Evolutionary conservation across 169 alveolate genomes (phyloP).

Genomic region (Cryptosporidium canis): DNA sequence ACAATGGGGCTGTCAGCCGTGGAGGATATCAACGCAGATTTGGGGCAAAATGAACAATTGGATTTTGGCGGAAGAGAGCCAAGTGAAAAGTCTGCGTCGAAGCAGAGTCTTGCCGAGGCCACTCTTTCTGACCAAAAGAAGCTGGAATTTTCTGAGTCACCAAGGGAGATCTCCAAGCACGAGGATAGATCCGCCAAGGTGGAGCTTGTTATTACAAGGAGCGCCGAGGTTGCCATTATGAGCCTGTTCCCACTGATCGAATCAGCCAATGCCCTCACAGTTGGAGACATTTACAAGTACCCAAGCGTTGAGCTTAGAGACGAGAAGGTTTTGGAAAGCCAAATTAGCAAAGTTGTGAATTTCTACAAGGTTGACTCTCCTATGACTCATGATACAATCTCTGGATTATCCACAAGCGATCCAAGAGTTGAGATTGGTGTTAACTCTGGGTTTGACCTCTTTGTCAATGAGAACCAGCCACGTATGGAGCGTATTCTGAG

Average conservation of each 20-base stretch:
- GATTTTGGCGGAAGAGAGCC: no score
- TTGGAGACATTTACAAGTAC: constrained; percentile 29
- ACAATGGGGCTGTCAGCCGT: no score
- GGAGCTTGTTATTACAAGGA: constrained; percentile 3
- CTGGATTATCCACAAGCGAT: constrained; percentile 31
- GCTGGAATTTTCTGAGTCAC: not conserved
- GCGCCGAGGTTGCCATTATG: constrained; percentile 18
- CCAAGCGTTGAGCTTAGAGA: constrained; percentile 40
- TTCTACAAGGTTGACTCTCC: constrained; percentile 34
- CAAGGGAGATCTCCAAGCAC: not conserved
- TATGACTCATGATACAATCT: not conserved
- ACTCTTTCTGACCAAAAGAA: not conserved
- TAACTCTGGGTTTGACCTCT: constrained; percentile 12
- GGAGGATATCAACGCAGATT: no score
- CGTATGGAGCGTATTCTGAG: constrained; percentile 36
- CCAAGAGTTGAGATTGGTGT: constrained; percentile 66
- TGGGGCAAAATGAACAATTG: no score
- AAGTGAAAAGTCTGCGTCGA: no score
- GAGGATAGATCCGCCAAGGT: not conserved
- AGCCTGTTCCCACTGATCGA: constrained; percentile 44
- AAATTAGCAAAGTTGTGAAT: not conserved
- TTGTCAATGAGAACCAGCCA: constrained; percentile 47
- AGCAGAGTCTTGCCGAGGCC: not conserved
- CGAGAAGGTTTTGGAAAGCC: constrained; percentile 12
- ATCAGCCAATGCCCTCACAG: not conserved